Conservation (phyloP, 345 rosid species). For the Hibiscus syriacus region DNA sequence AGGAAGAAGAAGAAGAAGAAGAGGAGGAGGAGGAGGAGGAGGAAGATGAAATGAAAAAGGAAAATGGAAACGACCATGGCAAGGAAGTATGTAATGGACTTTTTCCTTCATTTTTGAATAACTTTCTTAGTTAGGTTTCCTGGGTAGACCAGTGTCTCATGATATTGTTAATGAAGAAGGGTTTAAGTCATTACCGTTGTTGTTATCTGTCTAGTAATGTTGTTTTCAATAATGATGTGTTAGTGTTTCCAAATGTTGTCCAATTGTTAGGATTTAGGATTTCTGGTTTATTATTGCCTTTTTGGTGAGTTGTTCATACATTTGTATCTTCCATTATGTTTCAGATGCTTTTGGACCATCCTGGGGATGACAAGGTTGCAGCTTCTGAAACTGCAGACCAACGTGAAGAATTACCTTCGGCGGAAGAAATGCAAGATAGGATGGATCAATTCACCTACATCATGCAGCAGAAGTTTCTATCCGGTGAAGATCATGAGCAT, state of each 20-base stretch:
- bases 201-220: not conserved
- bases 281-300: not conserved
- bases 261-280: not conserved
- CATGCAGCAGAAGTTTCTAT: constrained; percentile 87
- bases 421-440: constrained; percentile 68
- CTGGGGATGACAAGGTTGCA: not conserved
- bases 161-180: not conserved
- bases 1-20: constrained; percentile 37
- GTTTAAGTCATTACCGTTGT: not conserved
- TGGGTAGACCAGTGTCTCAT: not conserved
- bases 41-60: constrained; percentile 37
- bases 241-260: not conserved
- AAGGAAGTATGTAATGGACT: constrained; percentile 3
- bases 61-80: constrained; percentile 22
- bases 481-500: constrained; percentile 80
- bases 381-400: constrained; percentile 11
- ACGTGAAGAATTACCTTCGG: constrained; percentile 26
- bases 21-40: constrained; percentile 27
- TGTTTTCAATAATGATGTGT: not conserved
- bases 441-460: constrained; percentile 73
- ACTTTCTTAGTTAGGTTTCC: not conserved
- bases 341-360: constrained; percentile 18
- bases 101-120: not conserved
- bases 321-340: constrained; percentile 1
- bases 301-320: not conserved